These are phyloP conservation scores for Penicillium sp. DNA, from an alignment of 2,329 filamentous ascomycete species.

Conservation along the genomic window DNA sequence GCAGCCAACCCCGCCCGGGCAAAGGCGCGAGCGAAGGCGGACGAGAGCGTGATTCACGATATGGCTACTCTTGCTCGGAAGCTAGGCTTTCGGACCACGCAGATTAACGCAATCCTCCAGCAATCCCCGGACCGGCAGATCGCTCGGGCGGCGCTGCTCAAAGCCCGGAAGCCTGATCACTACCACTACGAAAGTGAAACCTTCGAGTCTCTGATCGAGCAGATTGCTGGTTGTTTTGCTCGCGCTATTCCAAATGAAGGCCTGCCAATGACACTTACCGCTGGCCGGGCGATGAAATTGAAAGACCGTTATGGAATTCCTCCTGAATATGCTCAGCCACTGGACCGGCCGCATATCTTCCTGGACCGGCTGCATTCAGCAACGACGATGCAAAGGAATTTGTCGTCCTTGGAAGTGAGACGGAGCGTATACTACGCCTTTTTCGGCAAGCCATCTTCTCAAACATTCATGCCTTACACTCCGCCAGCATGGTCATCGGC, in stretches of 20 bases:
- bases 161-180: conserved; percentile 18
- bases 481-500: conserved; percentile 8
- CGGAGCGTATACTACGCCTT: conserved; percentile 11
- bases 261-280: conserved; percentile 3
- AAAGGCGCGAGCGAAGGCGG: conserved; percentile 10
- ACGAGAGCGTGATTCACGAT: conserved; percentile 16
- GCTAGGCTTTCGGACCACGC: conserved; percentile 20
- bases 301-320: conserved; percentile 10
- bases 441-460: conserved; percentile 9
- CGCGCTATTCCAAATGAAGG: conserved; percentile 9
- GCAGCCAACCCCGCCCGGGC: background rate
- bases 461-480: conserved; percentile 6
- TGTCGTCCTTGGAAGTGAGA: conserved; percentile 12
- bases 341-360: conserved; percentile 10
- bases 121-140: conserved; percentile 23
- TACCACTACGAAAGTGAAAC: conserved; percentile 19
- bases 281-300: conserved; percentile 5
- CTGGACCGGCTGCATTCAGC: conserved; percentile 9
- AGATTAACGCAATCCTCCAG: conserved; percentile 16
- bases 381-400: conserved; percentile 5
- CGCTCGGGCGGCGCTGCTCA: conserved; percentile 19
- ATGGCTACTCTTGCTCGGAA: conserved; percentile 21
- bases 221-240: conserved; percentile 17
- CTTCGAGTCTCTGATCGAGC: conserved; percentile 19
- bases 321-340: conserved; percentile 4